Percentiles rank a stretch among this genome's conserved stretches.
phyloP scores from a whole-genome alignment of 2,329 filamentous ascomycete genomes.

The Stachybotrys chlorohalonatus region DNA sequence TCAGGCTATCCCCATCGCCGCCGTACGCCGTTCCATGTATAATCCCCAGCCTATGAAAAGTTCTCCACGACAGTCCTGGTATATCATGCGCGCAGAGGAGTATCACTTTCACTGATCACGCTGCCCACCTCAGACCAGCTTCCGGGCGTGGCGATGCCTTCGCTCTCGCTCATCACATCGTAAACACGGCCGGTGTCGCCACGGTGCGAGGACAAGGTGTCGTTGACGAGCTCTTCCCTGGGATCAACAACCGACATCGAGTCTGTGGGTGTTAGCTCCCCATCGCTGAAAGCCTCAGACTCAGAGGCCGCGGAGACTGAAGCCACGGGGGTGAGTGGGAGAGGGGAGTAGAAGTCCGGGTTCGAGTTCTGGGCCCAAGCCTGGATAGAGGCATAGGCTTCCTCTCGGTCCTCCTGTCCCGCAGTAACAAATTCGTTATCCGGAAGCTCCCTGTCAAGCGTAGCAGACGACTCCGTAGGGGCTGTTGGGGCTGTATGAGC shows the following conservation, averaged over 20 bases:
- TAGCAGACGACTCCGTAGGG: slow-evolving; percentile 12
- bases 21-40: neutral
- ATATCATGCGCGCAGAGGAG: slow-evolving; percentile 20
- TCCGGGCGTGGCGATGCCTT: slow-evolving; percentile 48
- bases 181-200: slow-evolving; percentile 31
- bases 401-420: slow-evolving; percentile 34
- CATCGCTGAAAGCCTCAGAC: slow-evolving; percentile 41
- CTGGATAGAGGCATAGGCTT: slow-evolving; percentile 52
- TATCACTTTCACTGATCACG: slow-evolving; percentile 48
- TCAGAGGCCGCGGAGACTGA: slow-evolving; percentile 46
- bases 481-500: slow-evolving; percentile 1
- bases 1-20: neutral
- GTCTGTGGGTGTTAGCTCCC: slow-evolving; percentile 50
- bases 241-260: slow-evolving; percentile 46
- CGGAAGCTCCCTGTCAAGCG: slow-evolving; percentile 25
- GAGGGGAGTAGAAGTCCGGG: slow-evolving; percentile 50
- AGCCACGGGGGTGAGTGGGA: slow-evolving; percentile 40
- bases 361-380: slow-evolving; percentile 52
- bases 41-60: neutral
- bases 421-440: slow-evolving; percentile 44
- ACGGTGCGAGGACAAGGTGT: slow-evolving; percentile 26
- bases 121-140: slow-evolving; percentile 60
- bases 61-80: neutral
- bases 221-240: slow-evolving; percentile 36
- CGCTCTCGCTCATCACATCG: slow-evolving; percentile 52